Evolutionary conservation across 2,329 filamentous ascomycete species (phyloP), one percentile per base, ranked within the genome.

Genomic region (Penicillium sp.): DNA sequence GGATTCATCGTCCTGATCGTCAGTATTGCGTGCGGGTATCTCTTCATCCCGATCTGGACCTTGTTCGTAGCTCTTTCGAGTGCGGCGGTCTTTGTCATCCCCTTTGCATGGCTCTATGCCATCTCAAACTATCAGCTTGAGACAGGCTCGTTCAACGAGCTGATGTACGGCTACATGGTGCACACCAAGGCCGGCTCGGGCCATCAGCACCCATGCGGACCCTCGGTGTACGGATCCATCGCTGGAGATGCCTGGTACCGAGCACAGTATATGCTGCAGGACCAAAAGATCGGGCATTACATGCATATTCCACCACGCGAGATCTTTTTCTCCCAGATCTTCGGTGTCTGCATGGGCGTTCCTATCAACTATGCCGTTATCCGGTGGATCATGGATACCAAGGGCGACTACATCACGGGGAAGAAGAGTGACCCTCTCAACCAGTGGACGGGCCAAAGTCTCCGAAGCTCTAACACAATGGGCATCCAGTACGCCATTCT

Each of bases 221-320:
- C 85, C 1, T 83, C 82, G 0, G 77, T 82, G 0, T 88, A 87
- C 64, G 82, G 85, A 7, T 75, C 82, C 10, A 86, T 88, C 15
- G 84, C 85, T 1, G 85, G 85, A 12, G 84, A 87, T 55, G 84
- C 85, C 2, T 88, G 85, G 85, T 86, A 86, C 58, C 73, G 83
- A 15, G 83, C 83, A 0, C 83, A 84, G 63, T 78, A 81, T 22
- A 85, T 86, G 77, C 75, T 87, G 0, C 84, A 88, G 65, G 86
- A 88, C 66, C 83, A 84, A 68, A 86, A 87, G 67, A 86, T 88
- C n/a, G 85, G 84, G 0, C 84, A 87, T 63, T 88, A 87, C 63
- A 85, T 86, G 81, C 84, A 88, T 55, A 78, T 88, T 0, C 83
- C 85, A 0, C 85, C 85, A 1, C 81, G 82, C 12, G 76, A 81